A percentile compares a stretch with the other conserved stretches of the same genome.
These are phyloP conservation scores for Trametopsis cervina DNA, from an alignment of 768 basidiomycete species.

Conservation along the genomic window DNA sequence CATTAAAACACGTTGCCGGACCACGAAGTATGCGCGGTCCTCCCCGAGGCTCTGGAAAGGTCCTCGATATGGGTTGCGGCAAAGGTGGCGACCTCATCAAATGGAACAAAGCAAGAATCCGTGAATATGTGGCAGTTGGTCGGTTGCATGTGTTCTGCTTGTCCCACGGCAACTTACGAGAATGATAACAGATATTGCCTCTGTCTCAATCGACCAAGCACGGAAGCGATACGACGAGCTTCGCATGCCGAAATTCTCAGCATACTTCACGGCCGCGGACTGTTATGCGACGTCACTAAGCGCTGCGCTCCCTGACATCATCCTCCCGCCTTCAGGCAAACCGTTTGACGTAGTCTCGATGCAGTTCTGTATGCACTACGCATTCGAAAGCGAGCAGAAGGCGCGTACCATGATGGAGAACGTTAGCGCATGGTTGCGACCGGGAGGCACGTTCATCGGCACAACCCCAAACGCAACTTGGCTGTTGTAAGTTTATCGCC, in stretches of 20 bases:
- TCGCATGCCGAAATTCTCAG: conserved; percentile 59
- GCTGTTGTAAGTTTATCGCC: conserved; percentile 56
- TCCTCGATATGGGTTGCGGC: conserved; percentile 97
- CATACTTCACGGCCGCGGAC: conserved; percentile 80
- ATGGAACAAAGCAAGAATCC: conserved; percentile 84
- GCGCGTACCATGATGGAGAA: conserved; percentile 91
- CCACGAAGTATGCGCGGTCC: conserved; percentile 14
- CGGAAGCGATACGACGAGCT: conserved; percentile 52
- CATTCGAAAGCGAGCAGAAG: conserved; percentile 87
- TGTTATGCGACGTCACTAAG: conserved; percentile 76
- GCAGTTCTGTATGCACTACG: conserved; percentile 99
- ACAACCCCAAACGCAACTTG: conserved; percentile 89
- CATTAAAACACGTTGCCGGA: conserved; percentile 16
- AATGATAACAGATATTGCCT: conserved; percentile 67
- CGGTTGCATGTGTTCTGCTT: conserved; percentile 19
- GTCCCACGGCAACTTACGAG: neutral
- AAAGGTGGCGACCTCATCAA: conserved; percentile 97
- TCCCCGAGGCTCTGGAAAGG: conserved; percentile 49
- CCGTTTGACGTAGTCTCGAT: conserved; percentile 94
- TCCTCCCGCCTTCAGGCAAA: conserved; percentile 34
- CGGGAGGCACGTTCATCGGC: conserved; percentile 92
- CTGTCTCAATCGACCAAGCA: conserved; percentile 87
- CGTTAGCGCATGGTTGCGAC: conserved; percentile 69
- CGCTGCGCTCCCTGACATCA: conserved; percentile 55
- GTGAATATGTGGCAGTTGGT: conserved; percentile 81